Base-by-base conservation (phyloP, 192 early-diverging fungal species). In the Radiomyces spectabilis region DNA sequence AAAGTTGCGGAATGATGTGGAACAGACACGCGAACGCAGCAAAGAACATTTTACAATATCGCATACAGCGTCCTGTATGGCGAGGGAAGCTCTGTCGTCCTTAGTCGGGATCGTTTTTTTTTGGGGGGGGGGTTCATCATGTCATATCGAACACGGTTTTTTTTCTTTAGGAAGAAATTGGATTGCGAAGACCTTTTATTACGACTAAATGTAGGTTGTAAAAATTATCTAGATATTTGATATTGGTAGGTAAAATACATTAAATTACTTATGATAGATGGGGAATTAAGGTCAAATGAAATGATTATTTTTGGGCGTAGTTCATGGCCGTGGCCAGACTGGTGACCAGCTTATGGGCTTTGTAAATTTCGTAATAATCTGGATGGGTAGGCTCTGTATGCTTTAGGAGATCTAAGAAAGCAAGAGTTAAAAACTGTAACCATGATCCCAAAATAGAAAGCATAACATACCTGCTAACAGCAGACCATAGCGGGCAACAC, bases 401-500 rank as follows among this genome's bases (percentile, higher is more conserved):
- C 44, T 69, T 69, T 18, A 55, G 65, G 10, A 69, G 33, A 21
- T 69, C 67, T 65, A n/a, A n/a, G n/a, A n/a, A n/a, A n/a, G 21
- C 29, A 55, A 45, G 21, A 45, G 19, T 55, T 41, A n/a, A 19
- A 45, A 12, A 43, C 54, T 21, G 18, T 44, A 18, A 43, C 31
- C 42, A 55, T 44, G 19, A 55, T 45, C 1, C 42, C 54, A 33
- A 34, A 55, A 33, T 43, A 43, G 39, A 55, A 30, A 15, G 31
- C 54, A 9, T 44, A 41, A 7, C n/a, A n/a, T 53, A 59, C 71
- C 77, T 59, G 71, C 74, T 27, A 89, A 63, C 22, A 89, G 59
- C 57, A 89, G 53, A 16, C 78, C 76, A 71, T 90, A 89, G 26
- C 85, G 72, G 2, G 87, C 81, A 15, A 87, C 78, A 27, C 87